A percentile compares a stretch with the other conserved stretches of the same genome.
phyloP scores from a whole-genome alignment of 2,329 filamentous ascomycete species.

The Arachnomyces sp. region DNA sequence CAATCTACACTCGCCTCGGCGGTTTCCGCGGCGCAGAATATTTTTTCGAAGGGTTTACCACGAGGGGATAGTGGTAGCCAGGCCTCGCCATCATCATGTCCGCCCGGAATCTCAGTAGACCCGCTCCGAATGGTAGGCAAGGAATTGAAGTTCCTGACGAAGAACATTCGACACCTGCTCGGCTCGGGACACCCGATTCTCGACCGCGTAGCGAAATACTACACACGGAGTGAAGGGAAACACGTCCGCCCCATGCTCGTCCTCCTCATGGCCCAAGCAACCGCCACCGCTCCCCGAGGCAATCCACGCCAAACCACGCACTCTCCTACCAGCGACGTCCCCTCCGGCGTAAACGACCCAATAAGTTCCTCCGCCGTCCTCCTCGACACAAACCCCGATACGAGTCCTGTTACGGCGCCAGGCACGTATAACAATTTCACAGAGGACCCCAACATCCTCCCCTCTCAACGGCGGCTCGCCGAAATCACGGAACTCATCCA shows the following conservation, averaged over 20 bases:
- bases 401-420: slow-evolving; percentile 45
- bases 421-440: slow-evolving; percentile 28
- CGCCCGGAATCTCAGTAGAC: slow-evolving; percentile 63
- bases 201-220: slow-evolving; percentile 95
- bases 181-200: slow-evolving; percentile 91
- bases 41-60: slow-evolving; percentile 35
- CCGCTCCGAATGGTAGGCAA: slow-evolving; percentile 85
- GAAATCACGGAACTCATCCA: slow-evolving; percentile 98
- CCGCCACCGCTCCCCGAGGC: slow-evolving; percentile 60
- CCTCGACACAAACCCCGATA: slow-evolving; percentile 70
- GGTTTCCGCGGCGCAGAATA: slow-evolving; percentile 45
- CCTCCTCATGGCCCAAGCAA: slow-evolving; percentile 91
- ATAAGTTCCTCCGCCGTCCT: slow-evolving; percentile 57
- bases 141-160: slow-evolving; percentile 92
- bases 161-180: slow-evolving; percentile 85
- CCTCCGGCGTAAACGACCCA: slow-evolving; percentile 47
- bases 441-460: slow-evolving; percentile 59
- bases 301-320: slow-evolving; percentile 21
- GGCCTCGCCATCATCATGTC: too few relatives aligned
- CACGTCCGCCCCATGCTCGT: slow-evolving; percentile 92
- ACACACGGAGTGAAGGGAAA: slow-evolving; percentile 93
- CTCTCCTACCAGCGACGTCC: too few relatives aligned
- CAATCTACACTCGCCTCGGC: slow-evolving; percentile 35
- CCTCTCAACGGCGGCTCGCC: slow-evolving; percentile 83
- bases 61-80: too few relatives aligned